A percentile compares a stretch with the other conserved stretches of the same genome.
Conservation (phyloP, 352 stramenopile genomes). For the Phytophthora europaea region DNA sequence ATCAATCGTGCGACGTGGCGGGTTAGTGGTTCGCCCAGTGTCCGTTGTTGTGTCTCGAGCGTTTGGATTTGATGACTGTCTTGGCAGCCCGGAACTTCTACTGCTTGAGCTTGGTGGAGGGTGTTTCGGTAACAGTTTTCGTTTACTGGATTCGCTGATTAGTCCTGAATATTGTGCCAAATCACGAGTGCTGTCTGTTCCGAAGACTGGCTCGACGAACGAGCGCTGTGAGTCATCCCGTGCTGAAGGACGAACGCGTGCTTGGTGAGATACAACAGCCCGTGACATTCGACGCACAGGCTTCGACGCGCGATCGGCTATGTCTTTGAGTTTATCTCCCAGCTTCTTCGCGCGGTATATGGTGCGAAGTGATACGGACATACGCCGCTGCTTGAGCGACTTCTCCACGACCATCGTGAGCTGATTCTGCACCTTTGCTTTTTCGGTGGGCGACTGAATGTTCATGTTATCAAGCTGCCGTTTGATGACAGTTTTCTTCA, state of each 20-base stretch:
- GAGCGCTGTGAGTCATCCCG: conserved; percentile 25
- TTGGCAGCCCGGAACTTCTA: conserved; percentile 11
- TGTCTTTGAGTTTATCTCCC: conserved; percentile 86
- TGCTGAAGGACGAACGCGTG: conserved; percentile 29
- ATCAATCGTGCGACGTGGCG: not conserved
- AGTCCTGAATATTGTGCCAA: conserved; percentile 35
- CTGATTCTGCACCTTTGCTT: conserved; percentile 83
- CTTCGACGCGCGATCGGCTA: conserved; percentile 66
- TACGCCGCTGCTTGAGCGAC: conserved; percentile 75
- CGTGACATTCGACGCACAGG: conserved; percentile 37
- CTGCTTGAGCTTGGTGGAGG: conserved; percentile 4
- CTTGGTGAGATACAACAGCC: conserved; percentile 20
- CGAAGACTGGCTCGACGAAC: conserved; percentile 10
- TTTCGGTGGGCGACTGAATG: conserved; percentile 75
- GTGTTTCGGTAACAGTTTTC: conserved; percentile 26
- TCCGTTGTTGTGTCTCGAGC: conserved; percentile 5
- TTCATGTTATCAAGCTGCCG: conserved; percentile 89
- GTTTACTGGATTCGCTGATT: conserved; percentile 15
- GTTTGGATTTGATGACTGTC: conserved; percentile 9
- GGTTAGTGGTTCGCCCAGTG: conserved; percentile 8
- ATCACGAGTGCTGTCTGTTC: conserved; percentile 35
- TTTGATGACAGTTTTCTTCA: conserved; percentile 88
- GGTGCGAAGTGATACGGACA: conserved; percentile 77
- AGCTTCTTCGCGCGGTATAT: conserved; percentile 87
- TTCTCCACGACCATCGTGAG: conserved; percentile 84